Conservation (phyloP, 371 early-diverging fungal genomes). For the Mortierella sp. region DNA sequence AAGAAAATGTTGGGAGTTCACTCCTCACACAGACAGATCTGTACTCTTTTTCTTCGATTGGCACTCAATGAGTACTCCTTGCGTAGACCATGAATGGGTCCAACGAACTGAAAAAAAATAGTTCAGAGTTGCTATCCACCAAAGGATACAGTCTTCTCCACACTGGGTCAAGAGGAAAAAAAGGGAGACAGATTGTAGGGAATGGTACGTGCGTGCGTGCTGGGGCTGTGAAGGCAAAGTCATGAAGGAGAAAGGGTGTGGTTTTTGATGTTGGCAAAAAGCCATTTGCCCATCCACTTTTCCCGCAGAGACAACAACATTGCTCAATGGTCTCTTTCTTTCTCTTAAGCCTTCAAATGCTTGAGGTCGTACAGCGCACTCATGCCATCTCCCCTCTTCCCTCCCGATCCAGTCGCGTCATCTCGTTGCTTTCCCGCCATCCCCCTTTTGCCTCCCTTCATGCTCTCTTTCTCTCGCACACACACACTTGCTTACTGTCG, state of each 20-base stretch:
- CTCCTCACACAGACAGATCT: background rate
- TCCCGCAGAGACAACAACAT: background rate
- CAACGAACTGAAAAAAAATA: background rate
- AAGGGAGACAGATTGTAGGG: background rate
- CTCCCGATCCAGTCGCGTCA: background rate
- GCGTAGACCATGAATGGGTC: background rate
- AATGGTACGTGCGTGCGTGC: conserved; percentile 10
- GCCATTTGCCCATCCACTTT: background rate
- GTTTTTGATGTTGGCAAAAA: background rate
- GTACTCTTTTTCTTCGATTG: background rate
- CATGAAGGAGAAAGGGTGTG: background rate
- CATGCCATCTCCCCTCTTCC: background rate
- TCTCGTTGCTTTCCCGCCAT: conserved; percentile 11
- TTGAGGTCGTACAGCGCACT: too few species aligned
- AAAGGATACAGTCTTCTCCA: background rate
- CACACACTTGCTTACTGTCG: background rate
- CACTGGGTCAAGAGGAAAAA: background rate
- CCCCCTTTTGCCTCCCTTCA: conserved; percentile 5
- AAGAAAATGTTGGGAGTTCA: too few species aligned
- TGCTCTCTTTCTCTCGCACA: background rate
- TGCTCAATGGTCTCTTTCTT: background rate
- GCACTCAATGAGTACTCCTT: background rate
- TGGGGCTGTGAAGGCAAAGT: background rate
- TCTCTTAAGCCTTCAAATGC: background rate
- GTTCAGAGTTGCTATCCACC: background rate